These are phyloP conservation scores for Boletus holoroseus DNA, from an alignment of 1,284 basidiomycete species.

Conservation along the genomic window DNA sequence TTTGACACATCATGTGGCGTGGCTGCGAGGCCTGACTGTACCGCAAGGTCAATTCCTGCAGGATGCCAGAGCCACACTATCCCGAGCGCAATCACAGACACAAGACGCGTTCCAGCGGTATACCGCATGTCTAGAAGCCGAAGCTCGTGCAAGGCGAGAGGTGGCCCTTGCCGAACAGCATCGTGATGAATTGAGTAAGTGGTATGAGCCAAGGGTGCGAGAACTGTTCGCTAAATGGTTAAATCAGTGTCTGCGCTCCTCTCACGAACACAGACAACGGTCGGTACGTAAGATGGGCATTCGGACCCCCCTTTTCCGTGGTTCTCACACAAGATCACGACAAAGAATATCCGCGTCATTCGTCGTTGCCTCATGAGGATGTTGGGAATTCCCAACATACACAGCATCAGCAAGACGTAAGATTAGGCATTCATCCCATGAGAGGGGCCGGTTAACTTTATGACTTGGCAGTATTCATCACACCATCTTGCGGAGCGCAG, in stretches of 20 bases:
- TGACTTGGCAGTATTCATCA: constrained; percentile 29
- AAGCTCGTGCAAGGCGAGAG: constrained; percentile 58
- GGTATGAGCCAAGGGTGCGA: constrained; percentile 10
- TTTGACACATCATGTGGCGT: constrained; percentile 3
- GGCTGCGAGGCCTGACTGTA: constrained; percentile 11
- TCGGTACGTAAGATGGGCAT: constrained; percentile 29
- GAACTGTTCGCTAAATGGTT: constrained; percentile 15
- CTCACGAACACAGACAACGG: constrained; percentile 43
- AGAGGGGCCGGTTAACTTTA: constrained; percentile 20
- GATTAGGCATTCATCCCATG: constrained; percentile 20
- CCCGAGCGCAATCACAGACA: constrained; percentile 61
- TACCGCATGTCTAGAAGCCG: constrained; percentile 60
- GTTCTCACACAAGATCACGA: constrained; percentile 27
- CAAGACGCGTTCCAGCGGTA: constrained; percentile 68
- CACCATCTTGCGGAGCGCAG: constrained; percentile 34
- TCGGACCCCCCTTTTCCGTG: constrained; percentile 5
- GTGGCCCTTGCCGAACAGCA: constrained; percentile 60
- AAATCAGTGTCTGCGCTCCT: constrained; percentile 48
- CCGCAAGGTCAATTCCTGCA: constrained; percentile 37
- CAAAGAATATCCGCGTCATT: constrained; percentile 33
- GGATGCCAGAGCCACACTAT: constrained; percentile 37
- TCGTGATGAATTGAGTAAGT: constrained; percentile 62
- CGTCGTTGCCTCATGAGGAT: constrained; percentile 32
- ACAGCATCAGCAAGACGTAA: constrained; percentile 35
- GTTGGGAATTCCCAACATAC: constrained; percentile 29